A percentile compares a stretch with the other conserved stretches of the same genome.
phyloP scores from a whole-genome alignment of 2,329 filamentous ascomycete genomes.

The Lasiodiplodia theobromae region DNA sequence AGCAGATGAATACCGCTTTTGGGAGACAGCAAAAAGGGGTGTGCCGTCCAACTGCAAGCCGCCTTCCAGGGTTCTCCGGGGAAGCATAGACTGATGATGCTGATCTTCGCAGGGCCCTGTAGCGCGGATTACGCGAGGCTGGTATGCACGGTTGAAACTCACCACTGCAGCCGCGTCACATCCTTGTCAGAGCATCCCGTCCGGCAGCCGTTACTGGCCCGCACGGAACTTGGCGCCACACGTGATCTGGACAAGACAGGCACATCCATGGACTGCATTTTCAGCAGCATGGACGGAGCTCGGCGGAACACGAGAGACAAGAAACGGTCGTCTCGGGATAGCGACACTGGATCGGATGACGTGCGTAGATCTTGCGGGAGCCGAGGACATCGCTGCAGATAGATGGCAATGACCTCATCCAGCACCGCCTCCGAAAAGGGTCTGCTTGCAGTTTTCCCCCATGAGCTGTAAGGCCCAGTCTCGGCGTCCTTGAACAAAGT shows the following conservation, averaged over 20 bases:
- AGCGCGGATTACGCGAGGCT: constrained; percentile 23
- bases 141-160: constrained; percentile 25
- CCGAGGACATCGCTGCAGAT: constrained; percentile 12
- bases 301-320: constrained; percentile 21
- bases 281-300: constrained; percentile 14
- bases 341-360: constrained; percentile 17
- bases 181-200: constrained; percentile 23
- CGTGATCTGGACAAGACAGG: constrained; percentile 6
- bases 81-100: constrained; percentile 11
- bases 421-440: constrained; percentile 11
- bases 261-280: constrained; percentile 9
- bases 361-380: constrained; percentile 22
- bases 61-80: constrained; percentile 18
- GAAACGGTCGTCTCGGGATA: constrained; percentile 23
- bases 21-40: constrained; percentile 14
- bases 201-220: constrained; percentile 15
- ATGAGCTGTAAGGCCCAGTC: constrained; percentile 21
- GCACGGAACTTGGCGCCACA: constrained; percentile 7
- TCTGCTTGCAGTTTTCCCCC: constrained; percentile 7
- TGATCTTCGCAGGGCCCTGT: constrained; percentile 22
- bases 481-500: constrained; percentile 17
- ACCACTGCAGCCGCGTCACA: constrained; percentile 23
- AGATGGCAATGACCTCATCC: constrained; percentile 11
- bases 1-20: not conserved
- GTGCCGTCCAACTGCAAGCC: constrained; percentile 8